Conservation (phyloP, 73 alveolate species). For the Paramecium octaurelia region DNA sequence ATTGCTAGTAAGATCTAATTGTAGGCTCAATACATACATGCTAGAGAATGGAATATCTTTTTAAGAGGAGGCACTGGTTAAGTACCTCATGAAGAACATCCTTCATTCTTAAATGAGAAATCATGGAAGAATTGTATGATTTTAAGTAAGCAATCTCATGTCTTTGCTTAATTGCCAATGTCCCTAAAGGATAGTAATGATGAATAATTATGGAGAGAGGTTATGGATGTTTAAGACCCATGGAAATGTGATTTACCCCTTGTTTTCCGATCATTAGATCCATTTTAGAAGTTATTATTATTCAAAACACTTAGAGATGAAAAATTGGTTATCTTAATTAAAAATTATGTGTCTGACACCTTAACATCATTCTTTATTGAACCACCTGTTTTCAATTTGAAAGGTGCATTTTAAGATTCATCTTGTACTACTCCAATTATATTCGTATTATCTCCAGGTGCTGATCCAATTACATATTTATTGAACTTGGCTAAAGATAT, state of each 20-base stretch:
- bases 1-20: constrained; percentile 88
- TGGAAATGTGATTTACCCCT: constrained; percentile 31
- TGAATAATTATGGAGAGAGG: constrained; percentile 55
- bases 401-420: constrained; percentile 96
- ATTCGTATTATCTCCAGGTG: constrained; percentile 98
- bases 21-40: constrained; percentile 71
- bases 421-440: constrained; percentile 97
- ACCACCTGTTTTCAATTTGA: constrained; percentile 97
- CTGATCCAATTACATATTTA: constrained; percentile 99
- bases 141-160: constrained; percentile 31
- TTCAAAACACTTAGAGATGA: constrained; percentile 92
- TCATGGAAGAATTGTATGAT: not conserved
- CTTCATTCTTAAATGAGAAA: constrained; percentile 62
- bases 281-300: constrained; percentile 92
- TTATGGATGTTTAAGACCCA: constrained; percentile 51
- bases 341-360: constrained; percentile 81
- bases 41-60: constrained; percentile 95
- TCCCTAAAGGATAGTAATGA: constrained; percentile 74
- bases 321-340: constrained; percentile 82
- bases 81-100: constrained; percentile 75
- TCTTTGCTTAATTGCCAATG: constrained; percentile 67
- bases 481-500: constrained; percentile 93
- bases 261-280: constrained; percentile 87
- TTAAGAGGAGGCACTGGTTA: constrained; percentile 89
- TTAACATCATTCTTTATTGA: constrained; percentile 92